Base-by-base conservation (phyloP, 2,329 filamentous ascomycete genomes). In the Blumeriella jaapii region DNA sequence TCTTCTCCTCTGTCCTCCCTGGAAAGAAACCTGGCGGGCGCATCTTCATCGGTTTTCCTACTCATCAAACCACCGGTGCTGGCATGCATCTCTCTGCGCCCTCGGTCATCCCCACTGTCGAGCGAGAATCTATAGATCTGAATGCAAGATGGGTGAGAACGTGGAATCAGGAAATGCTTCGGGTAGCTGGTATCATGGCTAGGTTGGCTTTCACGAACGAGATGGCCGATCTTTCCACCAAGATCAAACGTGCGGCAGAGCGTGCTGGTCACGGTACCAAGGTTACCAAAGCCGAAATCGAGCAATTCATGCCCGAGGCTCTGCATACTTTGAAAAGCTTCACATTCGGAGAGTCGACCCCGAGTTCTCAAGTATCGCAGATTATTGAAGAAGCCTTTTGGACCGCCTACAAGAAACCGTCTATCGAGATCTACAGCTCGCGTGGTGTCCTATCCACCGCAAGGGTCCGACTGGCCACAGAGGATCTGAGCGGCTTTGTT, bases 21-120 rank as follows among this genome's bases (percentile, higher is more conserved):
- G 85, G 74, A 38, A 93, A 86, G 57, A 82, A 83, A 49, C 71
- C 72, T 0, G 74, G 74, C 6, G 91, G 91, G 5, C 78, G 84
- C 34, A 82, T 98, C 36, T 98, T 96, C 53, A 98, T 98, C 52
- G 91, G 91, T 0, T 98, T 98, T 54, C 89, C 91, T 3, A 98
- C 91, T 1, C 87, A 89, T 48, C 91, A 98, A 61, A 98, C 91
- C 0, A 98, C 93, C 0, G 91, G 89, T 36, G 77, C 89, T 17
- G 82, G 89, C 11, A 82, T 93, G 55, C 91, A 98, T 57, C 82
- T 98, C 18, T 96, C 89, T 9, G 91, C 91, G 0, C 91, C 87
- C 1, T 95, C 89, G 0, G 78, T 98, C 10, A 98, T 98, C 38
- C 91, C 91, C 0, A 98, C 91, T 0, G 93, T 98, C 2, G 91